Conservation (phyloP, 352 stramenopile species). For the Globisporangium barbulae region DNA sequence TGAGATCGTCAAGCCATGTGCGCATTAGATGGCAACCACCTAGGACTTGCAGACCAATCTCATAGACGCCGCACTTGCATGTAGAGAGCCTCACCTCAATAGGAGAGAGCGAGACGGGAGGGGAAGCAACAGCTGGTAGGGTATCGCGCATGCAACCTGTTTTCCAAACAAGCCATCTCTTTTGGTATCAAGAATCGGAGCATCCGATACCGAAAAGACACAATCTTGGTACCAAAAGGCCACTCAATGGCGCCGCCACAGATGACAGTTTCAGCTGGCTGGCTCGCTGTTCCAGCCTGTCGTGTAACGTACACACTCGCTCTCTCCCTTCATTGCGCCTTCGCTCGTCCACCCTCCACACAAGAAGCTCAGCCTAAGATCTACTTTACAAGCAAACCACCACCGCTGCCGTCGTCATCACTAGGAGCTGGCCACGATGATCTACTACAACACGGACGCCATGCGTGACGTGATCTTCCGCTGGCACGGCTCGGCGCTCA, state of each 20-base stretch:
- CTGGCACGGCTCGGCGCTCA: slow-evolving; percentile 75
- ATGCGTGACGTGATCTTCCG: slow-evolving; percentile 58
- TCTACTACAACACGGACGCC: slow-evolving; percentile 74
- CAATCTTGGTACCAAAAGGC: too few species aligned
- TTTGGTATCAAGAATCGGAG: not conserved
- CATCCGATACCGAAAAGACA: not conserved
- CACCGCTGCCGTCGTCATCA: not conserved
- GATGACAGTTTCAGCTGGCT: not conserved
- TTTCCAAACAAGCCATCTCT: not conserved
- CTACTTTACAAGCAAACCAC: not conserved
- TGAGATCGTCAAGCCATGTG: not conserved
- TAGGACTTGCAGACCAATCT: not conserved
- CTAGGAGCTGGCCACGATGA: slow-evolving; percentile 35
- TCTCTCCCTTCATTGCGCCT: not conserved
- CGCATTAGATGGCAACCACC: not conserved
- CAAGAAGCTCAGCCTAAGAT: not conserved
- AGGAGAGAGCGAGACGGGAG: not conserved
- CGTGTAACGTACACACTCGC: not conserved
- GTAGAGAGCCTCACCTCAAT: not conserved
- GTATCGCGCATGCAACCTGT: not conserved
- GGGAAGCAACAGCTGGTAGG: not conserved
- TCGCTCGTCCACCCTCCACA: not conserved
- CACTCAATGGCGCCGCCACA: too few species aligned
- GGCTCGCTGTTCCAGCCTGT: not conserved
- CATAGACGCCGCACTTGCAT: not conserved